Evolutionary conservation across 2,329 filamentous ascomycete species (phyloP), one percentile per base, ranked within the genome.

Genomic region (Meredithiella fracta): DNA sequence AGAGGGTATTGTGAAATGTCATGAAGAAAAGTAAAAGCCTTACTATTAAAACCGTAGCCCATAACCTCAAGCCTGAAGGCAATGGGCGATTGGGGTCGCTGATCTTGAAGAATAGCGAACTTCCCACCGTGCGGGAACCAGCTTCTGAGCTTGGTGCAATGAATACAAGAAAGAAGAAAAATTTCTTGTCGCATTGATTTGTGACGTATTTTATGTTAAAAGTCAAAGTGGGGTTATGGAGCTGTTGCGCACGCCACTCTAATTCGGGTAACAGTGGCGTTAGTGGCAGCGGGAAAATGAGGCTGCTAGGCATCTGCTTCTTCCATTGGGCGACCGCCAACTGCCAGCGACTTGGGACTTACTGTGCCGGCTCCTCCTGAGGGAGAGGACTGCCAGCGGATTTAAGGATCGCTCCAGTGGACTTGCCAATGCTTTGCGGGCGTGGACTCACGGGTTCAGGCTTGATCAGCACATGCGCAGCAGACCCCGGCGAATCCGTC

Each of bases 161-260:
- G 34, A 15, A 52, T 14, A 29, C 20, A 26, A 51, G 29, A 49
- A 9, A 2, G 2, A 47, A 37, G 26, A 34, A 51, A 56, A 56
- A 60, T 22, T 61, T 61, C 51, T 53, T 37, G 42, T 57, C 40
- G 47, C 9, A 54, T 57, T 40, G 15, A 9, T 49, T n/a, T 44
- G 57, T 55, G 31, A 26, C 49, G 14, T 11, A 38, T 58, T 58
- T 58, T 54, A 52, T 53, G 56, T 2, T 8, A 22, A 54, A 49
- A 44, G 37, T 3, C 26, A n/a, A 58, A 58, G 56, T 58, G 56
- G 56, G 56, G 56, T 53, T 34, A 37, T 22, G 3, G 9, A 47
- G 23, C 44, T 7, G 14, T 7, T n/a, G 6, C 15, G 26, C 17
- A 40, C 52, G 56, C 56, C 56, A 58, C 56, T 54, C 17, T n/a